Evolutionary conservation across 257 asterid genomes (phyloP).

Genomic region (Cinchona pubescens): DNA sequence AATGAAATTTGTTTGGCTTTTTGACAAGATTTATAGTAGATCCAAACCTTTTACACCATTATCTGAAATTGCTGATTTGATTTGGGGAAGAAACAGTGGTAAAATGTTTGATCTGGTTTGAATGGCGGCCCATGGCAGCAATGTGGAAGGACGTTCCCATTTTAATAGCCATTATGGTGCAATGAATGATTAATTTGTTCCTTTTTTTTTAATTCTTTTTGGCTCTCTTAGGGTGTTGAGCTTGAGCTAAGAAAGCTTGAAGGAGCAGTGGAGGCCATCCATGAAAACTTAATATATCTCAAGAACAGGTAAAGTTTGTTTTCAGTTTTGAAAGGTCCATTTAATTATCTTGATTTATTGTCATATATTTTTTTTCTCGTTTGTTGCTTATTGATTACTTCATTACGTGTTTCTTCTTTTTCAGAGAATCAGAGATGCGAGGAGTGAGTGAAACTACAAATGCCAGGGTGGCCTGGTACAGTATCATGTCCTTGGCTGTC

Average conservation of each 20-base stretch:
- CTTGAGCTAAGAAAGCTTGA: slow-evolving; percentile 90
- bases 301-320: slow-evolving; percentile 50
- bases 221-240: slow-evolving; percentile 67
- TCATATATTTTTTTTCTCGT: background rate
- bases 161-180: background rate
- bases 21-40: background rate
- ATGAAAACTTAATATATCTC: slow-evolving; percentile 69
- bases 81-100: background rate
- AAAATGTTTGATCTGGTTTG: background rate
- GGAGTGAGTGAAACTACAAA: slow-evolving; percentile 62
- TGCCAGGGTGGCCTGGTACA: slow-evolving; percentile 74
- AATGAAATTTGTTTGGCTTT: background rate
- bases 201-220: too few relatives aligned
- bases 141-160: background rate
- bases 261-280: slow-evolving; percentile 86
- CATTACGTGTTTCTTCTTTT: background rate
- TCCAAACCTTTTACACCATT: background rate
- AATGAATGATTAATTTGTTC: slow-evolving; percentile 20
- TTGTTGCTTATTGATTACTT: background rate
- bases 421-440: slow-evolving; percentile 82
- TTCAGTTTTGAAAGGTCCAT: background rate
- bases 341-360: slow-evolving; percentile 1
- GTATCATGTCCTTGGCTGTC: slow-evolving; percentile 64
- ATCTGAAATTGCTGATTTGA: background rate
- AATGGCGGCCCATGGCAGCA: background rate